Evolutionary conservation across 306 rosid genomes (phyloP).

Genomic region (Begonia masoniana): DNA sequence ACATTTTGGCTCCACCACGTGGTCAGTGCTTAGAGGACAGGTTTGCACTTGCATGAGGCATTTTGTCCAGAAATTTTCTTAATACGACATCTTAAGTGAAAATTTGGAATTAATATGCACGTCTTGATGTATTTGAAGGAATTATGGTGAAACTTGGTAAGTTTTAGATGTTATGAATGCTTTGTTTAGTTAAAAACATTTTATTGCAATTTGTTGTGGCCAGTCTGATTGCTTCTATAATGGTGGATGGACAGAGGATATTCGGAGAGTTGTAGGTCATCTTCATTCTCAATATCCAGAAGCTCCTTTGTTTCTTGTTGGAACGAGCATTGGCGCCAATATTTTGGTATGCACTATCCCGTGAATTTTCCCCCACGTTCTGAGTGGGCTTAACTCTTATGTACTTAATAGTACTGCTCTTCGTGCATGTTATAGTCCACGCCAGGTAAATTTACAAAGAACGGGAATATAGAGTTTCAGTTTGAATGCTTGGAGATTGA

Average conservation of each 20-base stretch:
- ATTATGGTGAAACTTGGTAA: not conserved
- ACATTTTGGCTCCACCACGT: too few relatives aligned
- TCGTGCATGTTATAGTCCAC: too few relatives aligned
- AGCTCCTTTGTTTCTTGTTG: slow-evolving; percentile 67
- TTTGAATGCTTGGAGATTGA: too few relatives aligned
- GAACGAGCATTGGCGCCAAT: slow-evolving; percentile 93
- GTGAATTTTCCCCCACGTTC: too few relatives aligned
- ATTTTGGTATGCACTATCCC: slow-evolving; percentile 37
- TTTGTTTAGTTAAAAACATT: not conserved
- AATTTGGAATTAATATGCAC: too few relatives aligned
- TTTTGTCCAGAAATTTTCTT: not conserved
- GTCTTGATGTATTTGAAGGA: not conserved
- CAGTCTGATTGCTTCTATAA: slow-evolving; percentile 64
- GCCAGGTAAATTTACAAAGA: too few relatives aligned
- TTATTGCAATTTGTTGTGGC: slow-evolving; percentile 1
- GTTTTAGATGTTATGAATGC: not conserved
- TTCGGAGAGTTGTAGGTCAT: slow-evolving; percentile 33
- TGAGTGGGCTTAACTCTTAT: too few relatives aligned
- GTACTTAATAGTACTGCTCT: too few relatives aligned
- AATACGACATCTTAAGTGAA: not conserved
- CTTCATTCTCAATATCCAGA: slow-evolving; percentile 44
- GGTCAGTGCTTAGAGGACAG: too few relatives aligned
- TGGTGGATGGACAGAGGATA: slow-evolving; percentile 73
- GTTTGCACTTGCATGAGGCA: too few relatives aligned
- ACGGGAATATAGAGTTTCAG: too few relatives aligned